Evolutionary conservation across 176 grass and related monocot genomes (phyloP), one percentile per base, ranked within the genome.

Genomic region (Neostapfia colusana): DNA sequence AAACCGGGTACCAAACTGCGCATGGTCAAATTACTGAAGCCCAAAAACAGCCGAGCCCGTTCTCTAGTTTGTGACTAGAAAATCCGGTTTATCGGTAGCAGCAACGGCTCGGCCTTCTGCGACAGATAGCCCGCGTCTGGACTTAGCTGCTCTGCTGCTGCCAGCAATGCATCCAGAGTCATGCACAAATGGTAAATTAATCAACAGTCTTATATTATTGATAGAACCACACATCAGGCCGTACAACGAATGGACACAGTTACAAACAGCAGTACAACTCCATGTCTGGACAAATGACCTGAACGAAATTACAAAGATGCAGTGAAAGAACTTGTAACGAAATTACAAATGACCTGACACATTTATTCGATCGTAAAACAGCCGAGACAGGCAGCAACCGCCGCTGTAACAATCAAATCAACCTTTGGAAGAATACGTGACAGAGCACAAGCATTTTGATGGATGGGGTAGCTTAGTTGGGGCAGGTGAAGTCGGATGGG

Each of bases 401-500:
- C 55, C 10, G 23, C 23, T 58, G 23, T 24, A 59, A 59, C 24
- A 59, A 59, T 25, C 24, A 59, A 67, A 24, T 41, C 12, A 13
- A 67, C 64, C 36, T 43, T 40, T 12, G 25, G 2, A 24, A 56
- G 8, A 72, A 35, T 10, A 2, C 48, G 48, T 14, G 48, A 38
- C 35, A 17, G 16, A 17, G 16, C 14, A 63, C 28, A 37, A 64
- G 61, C 61, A 35, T 67, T 26, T 31, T 1, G 31, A 31, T 58
- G 23, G 55, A 21, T 54, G 18, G 18, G 16, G 38, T 17, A 54
- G 13, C 25, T 75, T 75, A 75, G 4, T 45, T 42, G 42, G 73
- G 63, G 72, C 81, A 83, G 3, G 63, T 76, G 51, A 75, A 83
- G n/a, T 36, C 61, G 0, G 38, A 11, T 20, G 81, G 81, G 53